Evolutionary conservation across 1,284 basidiomycete species (phyloP), one percentile per base, ranked within the genome.

Genomic region (Fomitopsis betulina): DNA sequence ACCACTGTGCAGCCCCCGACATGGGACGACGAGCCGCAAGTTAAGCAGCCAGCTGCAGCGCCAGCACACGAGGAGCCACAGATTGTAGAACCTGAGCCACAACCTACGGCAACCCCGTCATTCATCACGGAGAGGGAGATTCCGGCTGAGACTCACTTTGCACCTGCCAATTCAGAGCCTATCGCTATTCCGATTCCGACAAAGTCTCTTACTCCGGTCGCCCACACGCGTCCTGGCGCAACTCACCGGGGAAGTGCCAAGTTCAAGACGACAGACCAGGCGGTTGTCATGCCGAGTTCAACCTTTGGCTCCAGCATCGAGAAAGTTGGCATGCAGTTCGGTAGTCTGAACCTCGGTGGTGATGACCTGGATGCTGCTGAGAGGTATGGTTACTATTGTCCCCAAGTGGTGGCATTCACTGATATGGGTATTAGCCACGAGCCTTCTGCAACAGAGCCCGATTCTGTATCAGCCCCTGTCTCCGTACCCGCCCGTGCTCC

Each of bases 251-350:
- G 72, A 62, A 81, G 76, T 50, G 79, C 81, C 32, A 82, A 84
- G 55, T 85, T 85, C 73, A 90, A 89, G 75, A 79, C 77, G 30
- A 81, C 80, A 1, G 89, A 90, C 59, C 86, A 89, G 60, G 82
- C 90, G 33, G 89, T 92, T 38, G 82, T 90, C 56, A 84, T 92
- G 80, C 90, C 89, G 1, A 80, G 77, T 53, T 75, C 73, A 5
- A 73, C 71, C 65, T 87, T 87, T 70, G 80, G 83, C 21, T 70
- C 79, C 10, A 78, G 78, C 27, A 65, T 87, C 30, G 87, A 91
- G 70, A 90, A 87, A 69, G 74, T 91, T 53, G 89, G 89, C 51
- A 90, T 92, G 89, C 89, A 91, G 66, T 92, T 92, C 65, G 89
- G 89, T 40, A 91, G 88, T 69, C 73, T 92, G 62, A 86, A 81